These are phyloP conservation scores for Calonectria montana DNA, from an alignment of 2,329 filamentous ascomycete genomes.

Conservation along the genomic window DNA sequence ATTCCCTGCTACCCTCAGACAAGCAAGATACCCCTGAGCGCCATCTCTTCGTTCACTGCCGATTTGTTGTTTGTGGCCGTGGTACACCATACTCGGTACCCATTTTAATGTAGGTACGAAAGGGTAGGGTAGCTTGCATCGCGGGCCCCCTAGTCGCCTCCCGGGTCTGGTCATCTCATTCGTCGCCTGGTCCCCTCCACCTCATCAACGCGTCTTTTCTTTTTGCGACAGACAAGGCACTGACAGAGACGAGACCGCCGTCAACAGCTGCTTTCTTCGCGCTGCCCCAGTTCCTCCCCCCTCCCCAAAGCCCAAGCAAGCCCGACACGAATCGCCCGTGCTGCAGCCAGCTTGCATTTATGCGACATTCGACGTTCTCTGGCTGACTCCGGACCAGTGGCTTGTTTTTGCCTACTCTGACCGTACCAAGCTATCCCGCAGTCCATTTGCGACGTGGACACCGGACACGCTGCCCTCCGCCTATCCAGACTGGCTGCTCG, in stretches of 20 bases:
- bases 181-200: conserved; percentile 39
- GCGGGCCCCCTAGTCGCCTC: conserved; percentile 34
- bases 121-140: conserved; percentile 32
- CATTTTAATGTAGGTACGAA: conserved; percentile 21
- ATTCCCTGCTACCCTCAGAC: background rate
- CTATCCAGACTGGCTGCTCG: conserved; percentile 41
- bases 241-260: conserved; percentile 32
- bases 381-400: conserved; percentile 46
- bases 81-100: conserved; percentile 27
- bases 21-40: background rate
- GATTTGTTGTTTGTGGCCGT: background rate
- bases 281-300: conserved; percentile 27
- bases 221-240: conserved; percentile 37
- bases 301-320: conserved; percentile 29
- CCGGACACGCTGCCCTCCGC: conserved; percentile 33
- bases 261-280: conserved; percentile 22
- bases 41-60: background rate
- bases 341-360: conserved; percentile 47
- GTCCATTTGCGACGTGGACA: conserved; percentile 40
- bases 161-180: conserved; percentile 36
- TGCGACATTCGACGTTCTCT: conserved; percentile 46
- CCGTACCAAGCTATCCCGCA: conserved; percentile 39
- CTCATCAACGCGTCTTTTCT: conserved; percentile 44
- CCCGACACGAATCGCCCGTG: conserved; percentile 42
- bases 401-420: conserved; percentile 42